Conservation (phyloP, 106 monocot species). For the Acanthochlamys bracteata region DNA sequence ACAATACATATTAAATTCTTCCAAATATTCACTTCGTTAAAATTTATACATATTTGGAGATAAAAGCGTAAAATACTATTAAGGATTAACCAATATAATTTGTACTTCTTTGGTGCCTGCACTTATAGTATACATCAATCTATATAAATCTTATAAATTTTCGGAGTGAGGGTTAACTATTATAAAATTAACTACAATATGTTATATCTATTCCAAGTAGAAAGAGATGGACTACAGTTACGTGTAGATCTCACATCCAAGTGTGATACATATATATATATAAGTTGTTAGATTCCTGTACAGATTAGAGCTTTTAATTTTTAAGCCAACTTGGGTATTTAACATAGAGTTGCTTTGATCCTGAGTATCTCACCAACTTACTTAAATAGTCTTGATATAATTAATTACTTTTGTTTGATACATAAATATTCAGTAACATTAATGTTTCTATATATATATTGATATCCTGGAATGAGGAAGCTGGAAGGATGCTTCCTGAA, state of each 20-base stretch:
- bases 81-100: neutral
- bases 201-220: too few relatives aligned
- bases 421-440: neutral
- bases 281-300: too few relatives aligned
- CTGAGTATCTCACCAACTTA: too few relatives aligned
- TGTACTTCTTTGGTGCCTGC: neutral
- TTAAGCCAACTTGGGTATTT: too few relatives aligned
- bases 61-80: neutral
- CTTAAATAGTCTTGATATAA: too few relatives aligned
- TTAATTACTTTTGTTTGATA: neutral
- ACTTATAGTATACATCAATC: neutral
- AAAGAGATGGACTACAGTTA: too few relatives aligned
- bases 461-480: neutral
- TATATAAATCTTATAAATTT: neutral
- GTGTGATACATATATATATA: too few relatives aligned
- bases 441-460: neutral
- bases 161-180: neutral
- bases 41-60: conserved; percentile 9
- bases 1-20: too few relatives aligned
- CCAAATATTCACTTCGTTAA: too few relatives aligned
- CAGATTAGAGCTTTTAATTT: too few relatives aligned
- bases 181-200: neutral
- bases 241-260: too few relatives aligned
- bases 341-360: too few relatives aligned
- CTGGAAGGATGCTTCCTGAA: conserved; percentile 9